phyloP scores from a whole-genome alignment of 768 basidiomycete species.

The Kwoniella bestiolae region DNA sequence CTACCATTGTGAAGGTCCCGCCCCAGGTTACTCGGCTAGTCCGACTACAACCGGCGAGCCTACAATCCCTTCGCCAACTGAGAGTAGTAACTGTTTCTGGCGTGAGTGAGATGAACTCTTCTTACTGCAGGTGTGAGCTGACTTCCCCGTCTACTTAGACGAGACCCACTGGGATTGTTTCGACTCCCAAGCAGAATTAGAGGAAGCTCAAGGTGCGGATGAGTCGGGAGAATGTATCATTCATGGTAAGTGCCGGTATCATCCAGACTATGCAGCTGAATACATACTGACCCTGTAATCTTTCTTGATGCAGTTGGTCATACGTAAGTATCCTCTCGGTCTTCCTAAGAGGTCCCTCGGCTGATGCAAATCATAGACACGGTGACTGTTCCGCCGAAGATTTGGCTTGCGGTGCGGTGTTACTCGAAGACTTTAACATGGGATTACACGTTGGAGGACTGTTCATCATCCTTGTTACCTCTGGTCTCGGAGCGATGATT shows the following conservation, averaged over 20 bases:
- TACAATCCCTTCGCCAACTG: constrained; percentile 32
- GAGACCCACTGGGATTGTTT: constrained; percentile 49
- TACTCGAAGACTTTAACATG: constrained; percentile 43
- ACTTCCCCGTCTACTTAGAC: too few relatives aligned
- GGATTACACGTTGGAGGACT: constrained; percentile 46
- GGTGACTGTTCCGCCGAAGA: constrained; percentile 48
- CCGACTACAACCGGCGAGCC: constrained; percentile 24
- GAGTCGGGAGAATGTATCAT: constrained; percentile 40
- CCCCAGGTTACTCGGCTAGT: neutral
- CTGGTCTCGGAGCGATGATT: constrained; percentile 44
- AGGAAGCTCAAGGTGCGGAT: constrained; percentile 14
- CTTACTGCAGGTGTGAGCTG: too few relatives aligned
- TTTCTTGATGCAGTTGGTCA: too few relatives aligned
- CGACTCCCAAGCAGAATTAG: constrained; percentile 28
- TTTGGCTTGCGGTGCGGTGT: constrained; percentile 39
- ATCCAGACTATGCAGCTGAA: constrained; percentile 11
- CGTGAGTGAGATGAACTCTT: constrained; percentile 27
- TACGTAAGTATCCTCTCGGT: too few relatives aligned
- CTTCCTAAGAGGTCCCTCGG: too few relatives aligned
- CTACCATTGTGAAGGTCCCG: constrained; percentile 38
- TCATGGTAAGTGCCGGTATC: constrained; percentile 28
- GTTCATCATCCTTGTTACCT: constrained; percentile 49
- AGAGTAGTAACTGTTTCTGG: constrained; percentile 39
- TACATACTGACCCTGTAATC: neutral
- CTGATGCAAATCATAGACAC: too few relatives aligned